Evolutionary conservation across 768 basidiomycete genomes (phyloP), one percentile per base, ranked within the genome.

Genomic region (Termitomyces sp.): DNA sequence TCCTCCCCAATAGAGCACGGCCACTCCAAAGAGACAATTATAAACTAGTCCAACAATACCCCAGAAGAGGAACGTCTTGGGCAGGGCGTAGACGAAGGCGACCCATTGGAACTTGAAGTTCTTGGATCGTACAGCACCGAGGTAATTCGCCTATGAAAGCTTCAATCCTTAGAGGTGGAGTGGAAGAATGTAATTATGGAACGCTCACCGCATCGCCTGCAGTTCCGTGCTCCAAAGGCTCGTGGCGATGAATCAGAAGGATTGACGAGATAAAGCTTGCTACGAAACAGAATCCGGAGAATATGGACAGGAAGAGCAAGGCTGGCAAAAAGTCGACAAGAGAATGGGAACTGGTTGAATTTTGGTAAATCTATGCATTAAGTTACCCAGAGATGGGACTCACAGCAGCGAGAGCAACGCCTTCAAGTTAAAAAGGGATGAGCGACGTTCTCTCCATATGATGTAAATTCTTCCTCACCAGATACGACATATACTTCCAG

Each of bases 41-140:
- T 65, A 53, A 44, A 72, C 63, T 51, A 78, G 69, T 14, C 66
- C 53, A 20, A 72, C 32, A 27, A 73, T 61, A 22, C 79, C 77
- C 81, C 82, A 86, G 44, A 86, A 64, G 60, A 79, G 78, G 26
- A 81, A 67, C 0, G 81, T 76, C 54, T 75, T 76, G 0, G 87
- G 87, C 8, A 87, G 72, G 32, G 82, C 72, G 63, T 79, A 85
- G 0, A 73, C 69, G 20, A n/a, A n/a, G n/a, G n/a, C n/a, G n/a
- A n/a, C n/a, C n/a, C n/a, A n/a, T n/a, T n/a, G n/a, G n/a, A n/a
- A n/a, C n/a, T n/a, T n/a, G n/a, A n/a, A n/a, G n/a, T n/a, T n/a
- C n/a, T n/a, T n/a, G n/a, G n/a, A n/a, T 24, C 68, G 66, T 43
- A 76, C 74, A 13, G 75, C 67, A 20, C 63, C 58, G 1, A 81